Percentiles rank a stretch among this genome's conserved stretches.
Conservation (phyloP, 2,329 filamentous ascomycete genomes). For the Penicillium sp. region DNA sequence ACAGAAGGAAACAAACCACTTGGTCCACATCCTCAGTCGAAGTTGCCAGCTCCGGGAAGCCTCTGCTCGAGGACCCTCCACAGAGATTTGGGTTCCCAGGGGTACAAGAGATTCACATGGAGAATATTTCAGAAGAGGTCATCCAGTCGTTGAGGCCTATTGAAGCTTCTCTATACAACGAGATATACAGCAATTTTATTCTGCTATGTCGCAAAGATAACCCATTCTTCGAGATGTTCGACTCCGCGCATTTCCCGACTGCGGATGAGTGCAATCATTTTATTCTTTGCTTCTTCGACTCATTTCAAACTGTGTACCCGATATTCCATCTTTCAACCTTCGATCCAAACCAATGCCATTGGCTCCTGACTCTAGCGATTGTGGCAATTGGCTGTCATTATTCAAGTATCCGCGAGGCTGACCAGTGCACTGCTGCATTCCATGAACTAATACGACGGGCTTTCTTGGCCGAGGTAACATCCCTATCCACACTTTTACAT, state of each 20-base stretch:
- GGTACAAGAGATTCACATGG: conserved; percentile 20
- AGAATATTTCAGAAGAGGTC: conserved; percentile 22
- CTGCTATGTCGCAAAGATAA: conserved; percentile 36
- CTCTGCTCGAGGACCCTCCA: conserved; percentile 14
- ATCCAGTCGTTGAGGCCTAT: conserved; percentile 19
- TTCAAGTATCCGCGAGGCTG: conserved; percentile 29
- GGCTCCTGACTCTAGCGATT: conserved; percentile 46
- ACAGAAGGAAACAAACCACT: conserved; percentile 25
- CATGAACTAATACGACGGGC: conserved; percentile 49
- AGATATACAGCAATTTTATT: conserved; percentile 35
- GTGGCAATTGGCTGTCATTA: conserved; percentile 47
- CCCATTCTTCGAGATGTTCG: conserved; percentile 36
- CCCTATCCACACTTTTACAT: neutral
- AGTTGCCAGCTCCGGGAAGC: conserved; percentile 10
- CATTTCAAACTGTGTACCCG: conserved; percentile 47
- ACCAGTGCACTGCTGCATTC: conserved; percentile 39
- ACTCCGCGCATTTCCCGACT: conserved; percentile 35
- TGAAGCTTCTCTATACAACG: conserved; percentile 31
- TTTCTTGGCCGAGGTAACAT: conserved; percentile 39
- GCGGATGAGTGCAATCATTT: conserved; percentile 33
- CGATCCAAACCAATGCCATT: conserved; percentile 41
- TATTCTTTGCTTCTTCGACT: conserved; percentile 41
- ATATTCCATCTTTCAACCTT: conserved; percentile 46
- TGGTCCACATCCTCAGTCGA: conserved; percentile 21
- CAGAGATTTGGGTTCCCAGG: conserved; percentile 30